phyloP scores from a whole-genome alignment of 495 filamentous ascomycete genomes.

The Xanthoparmelia taractica region DNA sequence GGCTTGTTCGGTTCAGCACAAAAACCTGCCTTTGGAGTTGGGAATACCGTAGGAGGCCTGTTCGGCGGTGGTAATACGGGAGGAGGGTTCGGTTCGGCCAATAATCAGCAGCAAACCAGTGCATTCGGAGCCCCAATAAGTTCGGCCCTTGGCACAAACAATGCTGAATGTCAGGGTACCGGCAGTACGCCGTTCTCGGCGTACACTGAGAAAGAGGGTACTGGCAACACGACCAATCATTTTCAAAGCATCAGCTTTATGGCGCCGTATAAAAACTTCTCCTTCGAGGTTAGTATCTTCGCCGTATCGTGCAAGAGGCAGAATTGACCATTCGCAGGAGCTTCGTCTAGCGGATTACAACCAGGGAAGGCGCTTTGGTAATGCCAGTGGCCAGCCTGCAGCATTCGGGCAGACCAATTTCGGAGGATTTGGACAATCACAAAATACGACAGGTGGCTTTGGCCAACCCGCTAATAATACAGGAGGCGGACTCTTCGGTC shows the following conservation, averaged over 20 bases:
- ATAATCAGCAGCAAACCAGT: slow-evolving; percentile 32
- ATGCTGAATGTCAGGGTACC: slow-evolving; percentile 54
- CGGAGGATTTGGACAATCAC: slow-evolving; percentile 1
- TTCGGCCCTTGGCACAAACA: slow-evolving; percentile 41
- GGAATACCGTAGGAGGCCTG: slow-evolving; percentile 39
- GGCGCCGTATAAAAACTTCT: slow-evolving; percentile 79
- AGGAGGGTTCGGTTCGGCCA: slow-evolving; percentile 35
- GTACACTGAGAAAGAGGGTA: slow-evolving; percentile 72
- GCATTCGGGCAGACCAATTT: slow-evolving; percentile 56
- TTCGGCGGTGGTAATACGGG: slow-evolving; percentile 38
- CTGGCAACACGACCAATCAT: slow-evolving; percentile 50
- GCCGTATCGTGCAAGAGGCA: neutral
- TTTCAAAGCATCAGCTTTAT: slow-evolving; percentile 87
- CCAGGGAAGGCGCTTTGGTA: slow-evolving; percentile 74
- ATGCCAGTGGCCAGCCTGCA: slow-evolving; percentile 68
- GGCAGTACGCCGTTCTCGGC: slow-evolving; percentile 65
- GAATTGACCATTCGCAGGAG: slow-evolving; percentile 41
- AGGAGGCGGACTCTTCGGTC: slow-evolving; percentile 46
- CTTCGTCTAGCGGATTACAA: slow-evolving; percentile 82
- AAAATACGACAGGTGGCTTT: slow-evolving; percentile 30
- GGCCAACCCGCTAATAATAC: slow-evolving; percentile 36
- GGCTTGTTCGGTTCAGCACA: slow-evolving; percentile 42
- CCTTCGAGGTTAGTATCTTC: slow-evolving; percentile 51
- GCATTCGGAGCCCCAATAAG: slow-evolving; percentile 39
- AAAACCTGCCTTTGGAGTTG: slow-evolving; percentile 40